Percentiles rank a stretch among this genome's conserved stretches.
Evolutionary conservation across 306 rosid genomes (phyloP).

Genomic region (Citrullus mucosospermus): DNA sequence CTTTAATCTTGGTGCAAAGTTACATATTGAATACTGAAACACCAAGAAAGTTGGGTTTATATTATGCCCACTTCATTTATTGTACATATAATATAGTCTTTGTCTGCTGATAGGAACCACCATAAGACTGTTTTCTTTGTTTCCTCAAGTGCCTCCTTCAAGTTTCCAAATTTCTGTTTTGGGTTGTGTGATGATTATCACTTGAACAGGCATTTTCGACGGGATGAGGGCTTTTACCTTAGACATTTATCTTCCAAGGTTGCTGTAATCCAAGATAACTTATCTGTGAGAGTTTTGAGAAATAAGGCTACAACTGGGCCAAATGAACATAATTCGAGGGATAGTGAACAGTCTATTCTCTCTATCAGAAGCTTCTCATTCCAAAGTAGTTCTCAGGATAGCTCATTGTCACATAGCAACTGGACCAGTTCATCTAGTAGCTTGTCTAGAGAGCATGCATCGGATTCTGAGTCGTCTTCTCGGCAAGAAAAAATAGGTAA

Average conservation of each 20-base stretch:
- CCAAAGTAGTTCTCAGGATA: constrained; percentile 19
- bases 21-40: background rate
- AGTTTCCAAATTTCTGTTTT: background rate
- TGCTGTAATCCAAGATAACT: constrained; percentile 40
- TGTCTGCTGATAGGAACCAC: background rate
- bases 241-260: constrained; percentile 57
- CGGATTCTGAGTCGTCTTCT: constrained; percentile 21
- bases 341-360: constrained; percentile 23
- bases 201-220: constrained; percentile 40
- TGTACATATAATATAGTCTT: background rate
- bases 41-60: background rate
- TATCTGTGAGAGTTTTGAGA: constrained; percentile 32
- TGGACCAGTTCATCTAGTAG: constrained; percentile 13
- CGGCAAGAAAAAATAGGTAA: constrained; percentile 52
- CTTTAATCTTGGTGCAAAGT: background rate
- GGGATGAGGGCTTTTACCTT: constrained; percentile 40
- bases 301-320: constrained; percentile 11
- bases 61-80: background rate
- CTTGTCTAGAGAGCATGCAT: constrained; percentile 17
- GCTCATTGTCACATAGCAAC: constrained; percentile 15
- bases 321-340: constrained; percentile 24
- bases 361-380: constrained; percentile 20
- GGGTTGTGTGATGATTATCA: background rate
- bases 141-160: background rate
- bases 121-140: background rate